These are phyloP conservation scores for Fusarium sp. DNA, from an alignment of 2,329 filamentous ascomycete genomes.

Conservation along the genomic window DNA sequence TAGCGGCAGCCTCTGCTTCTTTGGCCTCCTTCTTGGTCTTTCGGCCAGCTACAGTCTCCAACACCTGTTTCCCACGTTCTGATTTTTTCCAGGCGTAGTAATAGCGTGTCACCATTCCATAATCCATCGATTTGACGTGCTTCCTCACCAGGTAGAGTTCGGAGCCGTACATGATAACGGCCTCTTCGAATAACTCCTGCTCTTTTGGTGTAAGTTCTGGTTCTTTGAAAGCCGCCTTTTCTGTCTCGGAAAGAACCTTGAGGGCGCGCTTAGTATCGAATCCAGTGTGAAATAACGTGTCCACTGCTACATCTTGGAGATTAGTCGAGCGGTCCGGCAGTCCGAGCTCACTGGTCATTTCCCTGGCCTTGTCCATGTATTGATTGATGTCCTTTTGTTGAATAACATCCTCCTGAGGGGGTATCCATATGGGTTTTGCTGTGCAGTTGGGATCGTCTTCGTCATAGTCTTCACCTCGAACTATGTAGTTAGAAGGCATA, in stretches of 20 bases:
- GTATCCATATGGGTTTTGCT: conserved; percentile 79
- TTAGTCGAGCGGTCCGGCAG: conserved; percentile 83
- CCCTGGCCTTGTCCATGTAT: conserved; percentile 77
- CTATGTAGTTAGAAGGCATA: conserved; percentile 85
- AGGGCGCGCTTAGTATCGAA: conserved; percentile 79
- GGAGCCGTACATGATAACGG: conserved; percentile 87
- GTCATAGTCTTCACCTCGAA: conserved; percentile 79
- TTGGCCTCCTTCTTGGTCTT: conserved; percentile 90
- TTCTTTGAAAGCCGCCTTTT: conserved; percentile 81
- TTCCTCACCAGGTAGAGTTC: conserved; percentile 85
- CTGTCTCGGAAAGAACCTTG: conserved; percentile 71
- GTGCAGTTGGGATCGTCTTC: conserved; percentile 79
- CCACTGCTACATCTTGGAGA: conserved; percentile 82
- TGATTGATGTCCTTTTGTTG: conserved; percentile 71
- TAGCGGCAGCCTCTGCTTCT: conserved; percentile 72
- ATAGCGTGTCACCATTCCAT: conserved; percentile 84
- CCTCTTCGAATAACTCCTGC: conserved; percentile 91
- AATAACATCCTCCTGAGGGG: conserved; percentile 65
- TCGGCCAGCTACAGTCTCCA: conserved; percentile 86
- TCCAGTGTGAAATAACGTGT: conserved; percentile 74
- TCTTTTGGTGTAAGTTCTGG: conserved; percentile 82
- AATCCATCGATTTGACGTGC: conserved; percentile 83
- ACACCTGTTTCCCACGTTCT: conserved; percentile 82
- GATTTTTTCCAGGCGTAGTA: conserved; percentile 99
- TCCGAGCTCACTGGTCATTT: conserved; percentile 71